phyloP scores from a whole-genome alignment of 805 yeast genomes.

The Candida anglica region DNA sequence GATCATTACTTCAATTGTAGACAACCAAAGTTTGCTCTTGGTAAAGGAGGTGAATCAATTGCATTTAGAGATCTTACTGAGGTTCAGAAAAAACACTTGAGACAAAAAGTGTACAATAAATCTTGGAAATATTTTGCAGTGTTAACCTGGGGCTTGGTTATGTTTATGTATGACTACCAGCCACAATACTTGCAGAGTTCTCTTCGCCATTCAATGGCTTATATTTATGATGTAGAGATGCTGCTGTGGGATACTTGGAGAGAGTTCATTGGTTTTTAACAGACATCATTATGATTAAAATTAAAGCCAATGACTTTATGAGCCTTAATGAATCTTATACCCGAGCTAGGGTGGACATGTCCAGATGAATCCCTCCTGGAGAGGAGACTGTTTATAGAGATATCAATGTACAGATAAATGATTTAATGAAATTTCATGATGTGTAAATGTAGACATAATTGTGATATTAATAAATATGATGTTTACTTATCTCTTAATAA shows the following conservation, averaged over 20 bases:
- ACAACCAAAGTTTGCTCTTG: slow-evolving; percentile 26
- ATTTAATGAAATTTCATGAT: too few relatives aligned
- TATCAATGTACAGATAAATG: too few relatives aligned
- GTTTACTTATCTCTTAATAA: too few relatives aligned
- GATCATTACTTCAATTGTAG: slow-evolving; percentile 33
- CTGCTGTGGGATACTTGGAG: slow-evolving; percentile 46
- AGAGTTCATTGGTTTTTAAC: slow-evolving; percentile 36
- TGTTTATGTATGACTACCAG: slow-evolving; percentile 64
- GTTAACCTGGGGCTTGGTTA: slow-evolving; percentile 67
- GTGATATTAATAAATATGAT: too few relatives aligned
- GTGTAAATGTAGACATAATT: too few relatives aligned
- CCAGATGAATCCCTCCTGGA: too few relatives aligned
- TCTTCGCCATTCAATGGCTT: slow-evolving; percentile 65
- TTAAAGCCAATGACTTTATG: too few relatives aligned
- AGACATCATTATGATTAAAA: too few relatives aligned
- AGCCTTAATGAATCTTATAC: too few relatives aligned
- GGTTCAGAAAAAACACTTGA: slow-evolving; percentile 31
- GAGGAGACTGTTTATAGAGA: too few relatives aligned
- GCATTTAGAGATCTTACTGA: slow-evolving; percentile 23
- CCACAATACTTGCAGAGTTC: slow-evolving; percentile 61
- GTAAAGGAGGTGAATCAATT: slow-evolving; percentile 15
- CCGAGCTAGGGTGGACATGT: too few relatives aligned
- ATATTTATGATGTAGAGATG: slow-evolving; percentile 60
- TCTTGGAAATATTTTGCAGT: slow-evolving; percentile 62
- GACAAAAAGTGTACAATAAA: slow-evolving; percentile 23